Evolutionary conservation across 2,329 filamentous ascomycete species (phyloP).

Genomic region (Ceratocystiopsis sp.): DNA sequence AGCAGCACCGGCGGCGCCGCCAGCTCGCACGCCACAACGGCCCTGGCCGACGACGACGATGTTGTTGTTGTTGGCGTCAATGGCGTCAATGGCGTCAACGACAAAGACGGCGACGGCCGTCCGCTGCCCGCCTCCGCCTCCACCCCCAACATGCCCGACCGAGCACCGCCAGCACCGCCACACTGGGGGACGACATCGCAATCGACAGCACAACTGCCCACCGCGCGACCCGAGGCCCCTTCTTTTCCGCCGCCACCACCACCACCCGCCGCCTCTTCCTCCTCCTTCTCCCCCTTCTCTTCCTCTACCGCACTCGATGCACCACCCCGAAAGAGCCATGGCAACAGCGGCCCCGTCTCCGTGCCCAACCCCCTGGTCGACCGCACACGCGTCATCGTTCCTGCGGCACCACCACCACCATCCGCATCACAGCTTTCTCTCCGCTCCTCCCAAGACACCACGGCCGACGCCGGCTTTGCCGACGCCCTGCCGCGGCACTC

Average conservation of each 20-base stretch:
- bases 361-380: constrained; percentile 5
- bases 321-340: neutral
- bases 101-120: neutral
- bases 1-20: constrained; percentile 6
- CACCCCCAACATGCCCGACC: neutral
- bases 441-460: too few relatives aligned
- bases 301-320: constrained; percentile 2
- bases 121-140: neutral
- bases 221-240: constrained; percentile 2
- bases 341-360: constrained; percentile 4
- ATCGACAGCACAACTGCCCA: neutral
- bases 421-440: too few relatives aligned
- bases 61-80: neutral
- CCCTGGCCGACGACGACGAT: constrained; percentile 4
- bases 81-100: neutral
- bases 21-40: constrained; percentile 8
- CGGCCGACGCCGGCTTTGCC: neutral
- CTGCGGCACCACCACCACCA: too few relatives aligned
- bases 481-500: constrained; percentile 17
- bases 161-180: constrained; percentile 2
- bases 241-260: neutral
- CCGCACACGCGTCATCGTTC: too few relatives aligned
- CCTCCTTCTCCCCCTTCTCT: constrained; percentile 2
- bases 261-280: too few relatives aligned
- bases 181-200: neutral